Evolutionary conservation across 169 alveolate species (phyloP), one percentile per base, ranked within the genome.

Genomic region (Plasmodium berghei): DNA sequence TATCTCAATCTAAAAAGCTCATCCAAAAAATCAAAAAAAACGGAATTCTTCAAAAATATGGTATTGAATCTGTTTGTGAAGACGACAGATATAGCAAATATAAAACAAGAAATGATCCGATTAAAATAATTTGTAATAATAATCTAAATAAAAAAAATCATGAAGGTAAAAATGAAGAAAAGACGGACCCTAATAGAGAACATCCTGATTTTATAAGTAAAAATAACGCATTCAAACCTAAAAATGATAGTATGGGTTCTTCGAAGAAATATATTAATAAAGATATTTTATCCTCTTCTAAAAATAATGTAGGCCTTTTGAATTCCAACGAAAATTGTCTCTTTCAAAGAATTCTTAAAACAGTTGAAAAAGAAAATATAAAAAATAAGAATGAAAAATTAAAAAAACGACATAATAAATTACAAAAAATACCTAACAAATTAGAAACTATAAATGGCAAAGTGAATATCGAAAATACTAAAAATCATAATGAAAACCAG

Each of bases 331-430:
- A 74, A 42, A 74, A 62, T 74, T 6, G 14, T 5, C 74, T 75
- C 2, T 75, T 75, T 56, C 89, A 75, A 75, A 42, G 89, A 42
- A 75, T 75, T 46, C 64, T 61, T 63, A 75, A 75, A 49, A 75
- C 45, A 12, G 49, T 75, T 75, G 67, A 62, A 62, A 62, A 67
- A 20, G 89, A 75, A 62, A 75, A 63, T 58, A 49, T 75, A 49
- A 75, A 63, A 52, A 62, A 16, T 14, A 75, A 75, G 46, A 48
- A 75, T 75, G 74, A 75, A 49, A 75, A 75, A 75, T 34, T 63
- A n/a, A 62, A 63, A 62, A 58, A 67, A 12, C 62, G 64, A 75
- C 22, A 61, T 48, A 49, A 72, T 20, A 52, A 72, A 54, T 61
- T 72, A 18, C 49, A 72, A 72, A n/a, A 40, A 6, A 24, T 72